Evolutionary conservation across 306 rosid species (phyloP).

Genomic region (Fagus sylvatica): DNA sequence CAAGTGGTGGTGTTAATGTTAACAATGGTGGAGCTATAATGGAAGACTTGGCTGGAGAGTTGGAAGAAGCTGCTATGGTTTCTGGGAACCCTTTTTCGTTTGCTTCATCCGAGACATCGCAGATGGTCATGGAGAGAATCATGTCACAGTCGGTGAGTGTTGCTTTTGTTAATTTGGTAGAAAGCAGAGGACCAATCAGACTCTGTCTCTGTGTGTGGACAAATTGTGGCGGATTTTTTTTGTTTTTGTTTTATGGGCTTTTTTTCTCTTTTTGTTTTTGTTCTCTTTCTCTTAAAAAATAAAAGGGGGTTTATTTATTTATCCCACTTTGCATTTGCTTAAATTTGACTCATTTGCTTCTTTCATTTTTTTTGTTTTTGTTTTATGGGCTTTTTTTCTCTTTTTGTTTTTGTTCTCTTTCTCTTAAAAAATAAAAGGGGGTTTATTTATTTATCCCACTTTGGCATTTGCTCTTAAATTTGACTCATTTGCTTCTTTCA

Average conservation of each 20-base stretch:
- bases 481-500: neutral
- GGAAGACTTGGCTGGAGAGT: constrained; percentile 61
- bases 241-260: neutral
- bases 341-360: too few species aligned
- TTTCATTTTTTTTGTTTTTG: neutral
- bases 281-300: neutral
- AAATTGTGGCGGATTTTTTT: constrained; percentile 20
- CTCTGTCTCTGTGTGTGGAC: constrained; percentile 33
- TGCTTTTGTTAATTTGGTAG: neutral
- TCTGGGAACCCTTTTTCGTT: constrained; percentile 83
- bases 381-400: constrained; percentile 4
- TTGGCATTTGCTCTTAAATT: neutral
- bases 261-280: constrained; percentile 9
- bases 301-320: neutral
- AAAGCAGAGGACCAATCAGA: neutral
- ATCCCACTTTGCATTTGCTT: too few species aligned
- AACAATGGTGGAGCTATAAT: constrained; percentile 32
- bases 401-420: constrained; percentile 1
- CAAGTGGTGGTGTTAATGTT: constrained; percentile 17
- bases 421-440: neutral
- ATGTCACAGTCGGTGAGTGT: constrained; percentile 85
- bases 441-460: neutral
- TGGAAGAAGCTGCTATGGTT: constrained; percentile 50
- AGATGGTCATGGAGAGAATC: constrained; percentile 89
- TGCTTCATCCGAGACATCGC: constrained; percentile 84